Conservation (phyloP, 73 alveolate species). For the Paramecium caudatum region DNA sequence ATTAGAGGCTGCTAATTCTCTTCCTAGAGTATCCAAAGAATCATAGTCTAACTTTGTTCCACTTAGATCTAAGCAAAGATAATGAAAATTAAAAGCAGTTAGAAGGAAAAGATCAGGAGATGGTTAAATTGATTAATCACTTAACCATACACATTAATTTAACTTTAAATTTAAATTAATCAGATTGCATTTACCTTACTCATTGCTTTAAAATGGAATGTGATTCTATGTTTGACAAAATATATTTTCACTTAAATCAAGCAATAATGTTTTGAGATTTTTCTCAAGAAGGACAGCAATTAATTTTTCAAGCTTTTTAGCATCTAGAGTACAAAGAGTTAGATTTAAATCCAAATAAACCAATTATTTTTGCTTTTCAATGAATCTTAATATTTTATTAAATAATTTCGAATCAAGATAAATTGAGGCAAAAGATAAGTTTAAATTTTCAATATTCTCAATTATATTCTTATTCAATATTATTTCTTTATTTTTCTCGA, state of each 20-base stretch:
- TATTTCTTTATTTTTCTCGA: no score
- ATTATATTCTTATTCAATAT: no score
- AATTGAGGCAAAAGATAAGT: background rate
- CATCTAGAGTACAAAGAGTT: background rate
- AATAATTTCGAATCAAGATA: background rate
- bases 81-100: background rate
- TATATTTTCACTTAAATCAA: background rate
- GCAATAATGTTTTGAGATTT: background rate
- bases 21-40: background rate
- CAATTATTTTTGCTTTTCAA: background rate
- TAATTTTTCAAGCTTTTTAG: background rate
- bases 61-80: background rate
- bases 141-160: background rate
- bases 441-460: background rate
- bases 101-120: conserved; percentile 5
- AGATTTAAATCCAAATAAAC: background rate
- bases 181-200: background rate
- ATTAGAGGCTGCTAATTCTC: background rate
- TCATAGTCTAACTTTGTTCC: background rate
- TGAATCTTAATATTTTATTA: background rate
- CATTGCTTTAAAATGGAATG: background rate
- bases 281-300: background rate
- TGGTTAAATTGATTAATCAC: background rate
- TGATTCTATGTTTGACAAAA: conserved; percentile 5
- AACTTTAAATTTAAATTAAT: background rate